phyloP scores from a whole-genome alignment of 2,329 filamentous ascomycete genomes.

The Arthrobotrys conoides region DNA sequence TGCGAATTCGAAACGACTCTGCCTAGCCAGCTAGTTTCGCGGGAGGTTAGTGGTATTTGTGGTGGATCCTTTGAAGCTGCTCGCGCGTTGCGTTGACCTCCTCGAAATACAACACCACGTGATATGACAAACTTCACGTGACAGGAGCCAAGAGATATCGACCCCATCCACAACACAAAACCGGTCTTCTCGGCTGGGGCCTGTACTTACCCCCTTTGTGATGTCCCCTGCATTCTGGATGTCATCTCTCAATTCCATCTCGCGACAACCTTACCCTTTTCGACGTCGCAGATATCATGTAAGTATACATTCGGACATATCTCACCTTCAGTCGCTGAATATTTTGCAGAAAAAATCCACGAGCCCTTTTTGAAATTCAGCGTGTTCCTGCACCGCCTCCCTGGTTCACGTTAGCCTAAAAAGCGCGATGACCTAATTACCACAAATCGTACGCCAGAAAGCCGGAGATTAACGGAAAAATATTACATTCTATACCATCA shows the following conservation, averaged over 20 bases:
- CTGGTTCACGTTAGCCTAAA: constrained; percentile 18
- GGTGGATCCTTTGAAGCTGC: not conserved
- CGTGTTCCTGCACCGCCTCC: constrained; percentile 33
- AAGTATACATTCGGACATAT: constrained; percentile 10
- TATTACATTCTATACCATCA: constrained; percentile 47
- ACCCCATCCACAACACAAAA: not conserved
- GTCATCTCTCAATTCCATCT: constrained; percentile 35
- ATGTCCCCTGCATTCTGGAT: constrained; percentile 34
- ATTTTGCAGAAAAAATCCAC: constrained; percentile 18
- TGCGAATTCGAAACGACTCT: too few relatives aligned
- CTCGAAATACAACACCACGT: not conserved
- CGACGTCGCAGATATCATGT: constrained; percentile 7
- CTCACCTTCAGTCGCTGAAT: constrained; percentile 25
- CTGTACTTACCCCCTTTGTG: constrained; percentile 18
- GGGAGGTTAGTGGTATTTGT: too few relatives aligned
- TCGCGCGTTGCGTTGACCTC: not conserved
- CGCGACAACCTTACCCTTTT: constrained; percentile 22
- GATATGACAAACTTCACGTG: too few relatives aligned
- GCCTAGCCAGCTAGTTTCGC: too few relatives aligned
- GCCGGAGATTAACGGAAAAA: constrained; percentile 51
- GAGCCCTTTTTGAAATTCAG: constrained; percentile 4
- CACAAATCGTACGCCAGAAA: constrained; percentile 10
- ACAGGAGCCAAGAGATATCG: not conserved
- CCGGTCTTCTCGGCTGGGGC: not conserved
- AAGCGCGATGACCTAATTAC: constrained; percentile 42